Conservation (phyloP, 495 filamentous ascomycete species). For the Terfezia claveryi region DNA sequence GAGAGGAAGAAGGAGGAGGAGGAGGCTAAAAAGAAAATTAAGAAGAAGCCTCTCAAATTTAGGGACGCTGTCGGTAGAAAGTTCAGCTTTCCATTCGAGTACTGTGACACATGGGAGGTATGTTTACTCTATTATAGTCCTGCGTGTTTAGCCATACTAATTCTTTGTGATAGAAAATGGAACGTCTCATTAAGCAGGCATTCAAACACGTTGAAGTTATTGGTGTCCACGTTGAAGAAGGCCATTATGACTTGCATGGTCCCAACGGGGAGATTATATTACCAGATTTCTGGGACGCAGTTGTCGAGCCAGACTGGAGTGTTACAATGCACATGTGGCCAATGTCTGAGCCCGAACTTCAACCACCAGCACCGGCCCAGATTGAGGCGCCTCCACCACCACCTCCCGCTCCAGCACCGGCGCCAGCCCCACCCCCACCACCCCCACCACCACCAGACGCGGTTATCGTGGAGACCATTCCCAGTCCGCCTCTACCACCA, state of each 20-base stretch:
- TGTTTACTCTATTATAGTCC: conserved; percentile 6
- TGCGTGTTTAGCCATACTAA: not conserved
- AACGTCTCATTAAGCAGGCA: conserved; percentile 28
- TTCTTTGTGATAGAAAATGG: conserved; percentile 27
- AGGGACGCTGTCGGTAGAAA: conserved; percentile 44
- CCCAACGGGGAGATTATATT: conserved; percentile 28
- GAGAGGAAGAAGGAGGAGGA: conserved; percentile 29
- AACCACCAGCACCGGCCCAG: conserved; percentile 2
- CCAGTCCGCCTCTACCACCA: conserved; percentile 4
- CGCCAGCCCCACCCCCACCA: conserved; percentile 7
- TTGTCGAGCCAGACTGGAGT: conserved; percentile 39
- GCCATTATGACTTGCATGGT: conserved; percentile 29
- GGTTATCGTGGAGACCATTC: conserved; percentile 2
- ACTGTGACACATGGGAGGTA: conserved; percentile 44
- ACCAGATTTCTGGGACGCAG: conserved; percentile 30
- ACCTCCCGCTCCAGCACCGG: conserved; percentile 6
- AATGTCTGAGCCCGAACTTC: conserved; percentile 27
- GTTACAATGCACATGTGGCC: conserved; percentile 98
- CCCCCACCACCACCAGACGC: not conserved
- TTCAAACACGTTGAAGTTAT: conserved; percentile 28
- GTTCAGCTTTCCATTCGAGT: conserved; percentile 40
- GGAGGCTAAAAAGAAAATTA: conserved; percentile 27
- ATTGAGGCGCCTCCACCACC: conserved; percentile 6
- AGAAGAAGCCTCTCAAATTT: conserved; percentile 36
- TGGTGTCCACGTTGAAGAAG: conserved; percentile 26